Evolutionary conservation across 2,329 filamentous ascomycete species (phyloP).

Genomic region (Verticillium nonalfalfae): DNA sequence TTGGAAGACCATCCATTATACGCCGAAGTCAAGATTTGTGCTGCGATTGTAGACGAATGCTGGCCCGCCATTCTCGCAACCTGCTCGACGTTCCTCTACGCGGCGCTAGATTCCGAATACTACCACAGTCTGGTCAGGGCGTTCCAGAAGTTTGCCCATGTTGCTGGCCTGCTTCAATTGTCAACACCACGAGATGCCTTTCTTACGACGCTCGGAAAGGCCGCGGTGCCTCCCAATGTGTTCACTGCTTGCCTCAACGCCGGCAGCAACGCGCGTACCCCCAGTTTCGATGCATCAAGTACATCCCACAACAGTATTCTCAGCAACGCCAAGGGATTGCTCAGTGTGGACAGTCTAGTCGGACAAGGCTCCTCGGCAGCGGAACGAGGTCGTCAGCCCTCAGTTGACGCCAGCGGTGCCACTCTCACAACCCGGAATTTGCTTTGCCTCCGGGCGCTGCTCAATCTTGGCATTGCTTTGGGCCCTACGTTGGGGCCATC

Average conservation of each 20-base stretch:
- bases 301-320: conserved; percentile 46
- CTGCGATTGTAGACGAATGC: conserved; percentile 79
- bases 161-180: conserved; percentile 80
- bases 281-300: conserved; percentile 36
- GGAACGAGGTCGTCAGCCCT: conserved; percentile 55
- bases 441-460: conserved; percentile 77
- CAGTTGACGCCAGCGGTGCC: conserved; percentile 44
- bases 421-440: conserved; percentile 83
- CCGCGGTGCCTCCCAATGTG: conserved; percentile 80
- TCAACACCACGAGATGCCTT: conserved; percentile 88
- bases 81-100: conserved; percentile 91
- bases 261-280: conserved; percentile 36
- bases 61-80: conserved; percentile 95
- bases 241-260: conserved; percentile 53
- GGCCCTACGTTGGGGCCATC: conserved; percentile 79
- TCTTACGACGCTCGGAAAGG: conserved; percentile 87
- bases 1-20: conserved; percentile 68
- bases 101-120: conserved; percentile 85
- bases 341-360: conserved; percentile 67
- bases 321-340: conserved; percentile 62
- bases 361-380: conserved; percentile 47
- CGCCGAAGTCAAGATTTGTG: conserved; percentile 67
- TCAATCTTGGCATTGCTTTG: conserved; percentile 94
- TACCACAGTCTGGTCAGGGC: conserved; percentile 88
- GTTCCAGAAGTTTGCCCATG: conserved; percentile 92